A percentile compares a stretch with the other conserved stretches of the same genome.
Conservation (phyloP, 352 stramenopile species). For the Phytophthora cryptogea region DNA sequence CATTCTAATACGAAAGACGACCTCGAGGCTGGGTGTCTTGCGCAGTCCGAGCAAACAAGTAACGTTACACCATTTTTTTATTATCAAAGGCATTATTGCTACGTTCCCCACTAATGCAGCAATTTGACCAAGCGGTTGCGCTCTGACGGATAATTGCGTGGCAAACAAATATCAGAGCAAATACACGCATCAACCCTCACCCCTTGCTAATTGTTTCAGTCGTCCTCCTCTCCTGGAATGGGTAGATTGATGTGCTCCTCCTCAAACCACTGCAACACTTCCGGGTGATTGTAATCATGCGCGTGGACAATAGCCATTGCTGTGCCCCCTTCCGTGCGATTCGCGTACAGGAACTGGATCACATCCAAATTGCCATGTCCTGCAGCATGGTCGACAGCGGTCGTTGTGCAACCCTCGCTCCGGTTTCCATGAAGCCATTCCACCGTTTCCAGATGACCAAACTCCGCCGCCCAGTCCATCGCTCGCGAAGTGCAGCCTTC, state of each 20-base stretch:
- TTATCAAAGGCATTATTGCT: no score
- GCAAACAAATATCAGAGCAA: no score
- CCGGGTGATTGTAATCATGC: not conserved
- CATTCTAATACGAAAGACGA: no score
- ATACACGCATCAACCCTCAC: no score
- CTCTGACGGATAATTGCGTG: no score
- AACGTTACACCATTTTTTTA: no score
- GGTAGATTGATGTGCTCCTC: not conserved
- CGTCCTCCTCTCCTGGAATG: not conserved
- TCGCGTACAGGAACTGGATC: conserved; percentile 15
- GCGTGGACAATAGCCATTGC: not conserved
- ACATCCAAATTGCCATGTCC: conserved; percentile 1
- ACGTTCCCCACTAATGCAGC: no score
- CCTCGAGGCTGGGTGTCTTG: no score
- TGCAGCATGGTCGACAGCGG: not conserved
- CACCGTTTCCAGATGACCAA: conserved; percentile 1
- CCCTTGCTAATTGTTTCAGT: no score
- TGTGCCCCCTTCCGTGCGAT: conserved; percentile 7
- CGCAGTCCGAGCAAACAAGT: no score
- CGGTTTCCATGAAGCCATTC: conserved; percentile 3
- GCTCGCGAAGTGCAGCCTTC: conserved; percentile 2
- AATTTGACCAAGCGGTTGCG: no score
- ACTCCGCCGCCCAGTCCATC: not conserved
- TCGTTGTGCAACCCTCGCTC: no score
- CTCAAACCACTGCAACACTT: not conserved